Evolutionary conservation across 2,329 filamentous ascomycete genomes (phyloP), one percentile per base, ranked within the genome.

Genomic region (Anisogramma anomala): DNA sequence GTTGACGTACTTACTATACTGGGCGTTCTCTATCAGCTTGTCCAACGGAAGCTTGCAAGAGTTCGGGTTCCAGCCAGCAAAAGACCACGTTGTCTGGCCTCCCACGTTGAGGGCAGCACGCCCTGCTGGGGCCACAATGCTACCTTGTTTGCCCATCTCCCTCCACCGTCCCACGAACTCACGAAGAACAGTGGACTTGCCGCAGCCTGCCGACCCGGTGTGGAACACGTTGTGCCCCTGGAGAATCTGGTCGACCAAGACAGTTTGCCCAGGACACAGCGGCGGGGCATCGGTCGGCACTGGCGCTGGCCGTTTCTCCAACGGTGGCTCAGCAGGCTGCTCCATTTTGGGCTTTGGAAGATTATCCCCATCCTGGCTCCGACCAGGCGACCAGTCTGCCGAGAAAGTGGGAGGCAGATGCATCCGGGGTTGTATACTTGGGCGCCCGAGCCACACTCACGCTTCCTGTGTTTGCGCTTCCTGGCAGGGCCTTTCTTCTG

Each of bases 121-220:
- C 3, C 75, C 76, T 0, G 76, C 80, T 0, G 77, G 76, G 0
- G 77, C 74, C 2, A 77, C 49, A 22, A 80, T 66, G 3, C 63
- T 50, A 3, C 79, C 72, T 0, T 15, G 50, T 27, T 56, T 60
- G 0, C 60, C 59, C 43, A 44, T 49, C 0, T 47, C 48, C 7
- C 47, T 43, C 2, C 75, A 57, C 4, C 57, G 53, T 6, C 52
- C 56, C 2, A 64, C 64, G 28, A 74, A 67, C 6, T 63, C 62
- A 43, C 67, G 68, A 0, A 78, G 56, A 2, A 76, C 67, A 0
- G 71, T 71, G 0, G 69, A 72, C 51, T 78, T 78, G 3, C 74
- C 74, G 33, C 67, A 71, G 0, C 77, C 77, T 11, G 76, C 77
- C 0, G 72, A 74, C 7, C 77, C 77, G 0, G 75, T 80, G 49